Evolutionary conservation across 2,329 filamentous ascomycete species (phyloP), one percentile per base, ranked within the genome.

Genomic region (Kalaharituber pfeilii): DNA sequence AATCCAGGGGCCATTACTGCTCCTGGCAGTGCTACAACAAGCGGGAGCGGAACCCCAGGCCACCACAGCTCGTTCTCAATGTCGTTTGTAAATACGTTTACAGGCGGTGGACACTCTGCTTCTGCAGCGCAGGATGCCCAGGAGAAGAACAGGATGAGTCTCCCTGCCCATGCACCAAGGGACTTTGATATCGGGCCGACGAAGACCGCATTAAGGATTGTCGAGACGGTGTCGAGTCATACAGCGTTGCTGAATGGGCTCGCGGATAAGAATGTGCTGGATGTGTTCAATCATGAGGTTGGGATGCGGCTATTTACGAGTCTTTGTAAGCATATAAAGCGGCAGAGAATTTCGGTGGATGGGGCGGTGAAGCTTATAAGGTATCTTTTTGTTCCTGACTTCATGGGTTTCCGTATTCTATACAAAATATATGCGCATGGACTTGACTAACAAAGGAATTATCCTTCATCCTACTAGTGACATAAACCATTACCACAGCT

Each of bases 251-350:
- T 98, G 11, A 79, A 85, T 3, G 91, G 91, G 58, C 94, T 86
- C 66, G 96, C 89, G 1, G 91, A 98, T 67, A 98, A 98, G 73
- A 89, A 86, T 58, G 94, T 94, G 75, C 80, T 98, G 25, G 91
- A 98, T 66, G 91, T 98, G 13, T 98, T 98, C 74, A 95, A 94
- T 68, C 86, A 91, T 69, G 91, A 98, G 71, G 89, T 98, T 25
- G 91, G 91, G 0, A 77, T 95, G 59, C 83, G 91, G 25, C 76
- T 98, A 52, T 98, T 96, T 70, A 81, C 83, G 20, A 84, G 86
- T 18, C 74, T 98, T 51, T 95, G 89, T 75, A 98, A 98, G 70
- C 91, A 98, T 69, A 77, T 98, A 61, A 98, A 98, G 72, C 83
- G 89, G 8, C 91, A 96, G 72, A 82, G 91, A 54, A 79, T 98